Base-by-base conservation (phyloP, 169 alveolate species). In the Cryptosporidium sp. region DNA sequence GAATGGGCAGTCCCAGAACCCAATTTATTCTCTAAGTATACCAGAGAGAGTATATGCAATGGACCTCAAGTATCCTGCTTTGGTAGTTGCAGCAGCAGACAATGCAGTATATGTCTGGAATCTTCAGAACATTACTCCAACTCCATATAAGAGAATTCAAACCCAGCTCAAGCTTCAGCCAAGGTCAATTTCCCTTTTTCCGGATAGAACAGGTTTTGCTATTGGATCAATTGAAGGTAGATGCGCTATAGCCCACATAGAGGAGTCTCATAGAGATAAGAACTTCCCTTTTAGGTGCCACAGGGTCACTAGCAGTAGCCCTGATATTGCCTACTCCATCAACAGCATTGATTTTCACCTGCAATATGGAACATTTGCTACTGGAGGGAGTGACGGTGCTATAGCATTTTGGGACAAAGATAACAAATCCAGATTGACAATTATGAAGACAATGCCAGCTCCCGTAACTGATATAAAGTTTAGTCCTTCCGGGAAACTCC, bases 151-250 rank as follows among this genome's bases (percentile, higher is more conserved):
- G 71, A 86, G 91, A 71, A 91, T 85, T 18, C 94, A 92, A 84
- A 93, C 96, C 16, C 97, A 94, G 51, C 93, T 96, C 43, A 96
- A 95, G 87, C 94, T 91, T 74, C 98, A 96, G 87, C 94, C 96
- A 39, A 94, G 98, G 45, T 91, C 93, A 29, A 91, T 96, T 29
- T 92, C 92, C 37, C 95, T 96, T 61, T 96, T 97, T 73, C 97
- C 98, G 39, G 97, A 97, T 84, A 96, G 93, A 71, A 86, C 94
- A 31, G 99, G 99, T 45, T 97, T 94, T 85, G 96, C 97, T 0
- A 93, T 95, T 65, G 96, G 98, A 4, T 95, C 98, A 12, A 95
- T 96, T n/a, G 98, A 95, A 91, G 99, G 99, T 7, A 94, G 98
- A 73, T 96, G 96, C 16, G 98, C 98, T 23, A 93, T 97, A 86